A percentile compares a stretch with the other conserved stretches of the same genome.
phyloP scores from a whole-genome alignment of 345 rosid species.

The Euphorbia peplus region DNA sequence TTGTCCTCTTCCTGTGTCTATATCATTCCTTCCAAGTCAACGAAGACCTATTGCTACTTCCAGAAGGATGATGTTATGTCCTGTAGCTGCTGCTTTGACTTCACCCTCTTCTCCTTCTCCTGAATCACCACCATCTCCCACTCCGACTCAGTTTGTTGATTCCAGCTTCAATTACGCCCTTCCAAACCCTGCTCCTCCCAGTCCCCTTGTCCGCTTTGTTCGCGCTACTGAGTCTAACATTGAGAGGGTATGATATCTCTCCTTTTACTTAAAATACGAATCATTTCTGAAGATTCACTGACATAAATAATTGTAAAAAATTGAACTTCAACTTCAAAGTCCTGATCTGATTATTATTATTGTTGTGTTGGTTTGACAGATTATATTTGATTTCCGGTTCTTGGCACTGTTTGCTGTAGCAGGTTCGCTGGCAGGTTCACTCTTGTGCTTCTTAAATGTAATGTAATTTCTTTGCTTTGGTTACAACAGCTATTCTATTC shows the following conservation, averaged over 20 bases:
- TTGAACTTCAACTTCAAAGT: too few relatives aligned
- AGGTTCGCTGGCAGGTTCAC: slow-evolving; percentile 84
- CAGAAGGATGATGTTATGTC: slow-evolving; percentile 23
- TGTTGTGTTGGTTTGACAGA: slow-evolving; percentile 33
- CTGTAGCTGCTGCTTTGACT: slow-evolving; percentile 46
- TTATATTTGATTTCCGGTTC: slow-evolving; percentile 87
- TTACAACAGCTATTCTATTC: too few relatives aligned
- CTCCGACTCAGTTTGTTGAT: slow-evolving; percentile 29
- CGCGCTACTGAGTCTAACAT: slow-evolving; percentile 67
- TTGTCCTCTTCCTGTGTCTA: slow-evolving; percentile 41
- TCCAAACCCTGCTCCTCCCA: slow-evolving; percentile 30
- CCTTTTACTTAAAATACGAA: too few relatives aligned
- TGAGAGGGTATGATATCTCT: slow-evolving; percentile 49
- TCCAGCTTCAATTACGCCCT: slow-evolving; percentile 38
- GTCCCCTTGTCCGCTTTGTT: slow-evolving; percentile 38
- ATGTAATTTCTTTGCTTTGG: too few relatives aligned
- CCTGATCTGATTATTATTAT: neutral
- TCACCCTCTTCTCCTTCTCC: slow-evolving; percentile 41
- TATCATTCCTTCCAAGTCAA: slow-evolving; percentile 20
- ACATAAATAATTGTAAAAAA: too few relatives aligned
- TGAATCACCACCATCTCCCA: slow-evolving; percentile 40
- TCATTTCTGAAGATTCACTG: too few relatives aligned
- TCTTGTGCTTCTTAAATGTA: slow-evolving; percentile 91
- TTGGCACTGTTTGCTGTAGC: slow-evolving; percentile 76
- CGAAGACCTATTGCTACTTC: slow-evolving; percentile 16